Evolutionary conservation across 176 grass and related monocot species (phyloP), one percentile per base, ranked within the genome.

Genomic region (Oryza longistaminata): DNA sequence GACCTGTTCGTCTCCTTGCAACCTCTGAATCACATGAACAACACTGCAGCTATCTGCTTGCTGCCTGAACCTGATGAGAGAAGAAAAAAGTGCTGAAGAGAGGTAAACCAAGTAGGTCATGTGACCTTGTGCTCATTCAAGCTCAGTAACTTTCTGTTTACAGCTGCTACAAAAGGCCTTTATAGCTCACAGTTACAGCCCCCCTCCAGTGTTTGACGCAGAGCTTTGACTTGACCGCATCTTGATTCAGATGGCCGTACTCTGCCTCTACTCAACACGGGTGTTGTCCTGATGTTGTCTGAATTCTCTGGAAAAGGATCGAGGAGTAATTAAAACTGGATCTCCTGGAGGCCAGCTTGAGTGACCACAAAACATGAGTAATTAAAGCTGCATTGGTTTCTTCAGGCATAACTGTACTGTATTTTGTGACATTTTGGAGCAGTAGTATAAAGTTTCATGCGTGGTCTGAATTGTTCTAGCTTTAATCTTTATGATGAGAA

Each of bases 151-250:
- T 73, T 69, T 58, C 64, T 77, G 64, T n/a, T 58, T 29, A 55
- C 62, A 67, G 72, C 73, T 66, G 82, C 60, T 68, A 68, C 82
- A 42, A 58, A 76, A 70, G n/a, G 73, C 19, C 82, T 66, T 35
- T 39, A 61, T 21, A 17, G 45, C 82, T 76, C 62, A 76, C 27
- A 26, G 61, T 15, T 15, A 4, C 53, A 40, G 6, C 39, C 7
- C 39, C 39, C 7, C 7, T 40, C 33, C 66, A 71, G 66, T 69
- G 42, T 10, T 34, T 40, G 71, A 16, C 37, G 46, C 66, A 39
- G 15, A 53, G 43, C n/a, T 26, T 76, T 69, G 46, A 77, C 73
- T 43, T 75, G 82, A 76, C 64, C 9, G 13, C 13, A 25, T n/a
- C 13, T 77, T 74, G 3, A 0, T 31, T 1, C 6, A 22, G 70